These are phyloP conservation scores for Penicillium mononematosum DNA, from an alignment of 495 filamentous ascomycete species.

Conservation along the genomic window DNA sequence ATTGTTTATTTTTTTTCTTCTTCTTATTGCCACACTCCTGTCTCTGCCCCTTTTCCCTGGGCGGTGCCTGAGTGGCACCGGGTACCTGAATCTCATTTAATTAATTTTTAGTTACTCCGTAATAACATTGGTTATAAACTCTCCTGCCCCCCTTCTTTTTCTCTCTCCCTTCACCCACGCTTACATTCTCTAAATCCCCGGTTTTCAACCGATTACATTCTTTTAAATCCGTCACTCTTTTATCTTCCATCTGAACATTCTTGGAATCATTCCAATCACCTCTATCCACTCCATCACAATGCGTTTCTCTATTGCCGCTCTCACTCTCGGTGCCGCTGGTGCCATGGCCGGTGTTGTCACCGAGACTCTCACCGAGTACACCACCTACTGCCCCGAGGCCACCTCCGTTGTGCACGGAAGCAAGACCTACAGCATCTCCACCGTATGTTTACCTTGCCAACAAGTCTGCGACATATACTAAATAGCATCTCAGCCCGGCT, in stretches of 20 bases:
- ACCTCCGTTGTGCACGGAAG: constrained; percentile 68
- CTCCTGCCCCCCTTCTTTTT: constrained; percentile 12
- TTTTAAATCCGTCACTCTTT: constrained; percentile 39
- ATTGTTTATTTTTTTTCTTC: background rate
- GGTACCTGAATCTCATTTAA: constrained; percentile 28
- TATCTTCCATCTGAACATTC: constrained; percentile 22
- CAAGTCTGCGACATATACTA: constrained; percentile 19
- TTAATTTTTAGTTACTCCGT: background rate
- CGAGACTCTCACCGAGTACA: constrained; percentile 74
- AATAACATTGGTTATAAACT: constrained; percentile 16
- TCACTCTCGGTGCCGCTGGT: constrained; percentile 62
- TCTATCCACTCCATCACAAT: constrained; percentile 59
- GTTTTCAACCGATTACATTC: constrained; percentile 54
- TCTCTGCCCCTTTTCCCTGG: constrained; percentile 9
- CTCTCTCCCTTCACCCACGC: constrained; percentile 19
- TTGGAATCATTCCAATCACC: constrained; percentile 18
- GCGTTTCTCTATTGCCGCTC: constrained; percentile 82
- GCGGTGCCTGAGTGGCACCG: constrained; percentile 17
- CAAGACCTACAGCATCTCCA: constrained; percentile 77
- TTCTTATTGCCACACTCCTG: constrained; percentile 11
- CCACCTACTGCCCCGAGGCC: constrained; percentile 81
- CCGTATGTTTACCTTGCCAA: constrained; percentile 44
- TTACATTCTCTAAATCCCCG: constrained; percentile 32
- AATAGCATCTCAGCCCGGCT: constrained; percentile 55
- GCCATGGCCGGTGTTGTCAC: constrained; percentile 62